Conservation (phyloP, 306 rosid species). For the Rubus idaeus region DNA sequence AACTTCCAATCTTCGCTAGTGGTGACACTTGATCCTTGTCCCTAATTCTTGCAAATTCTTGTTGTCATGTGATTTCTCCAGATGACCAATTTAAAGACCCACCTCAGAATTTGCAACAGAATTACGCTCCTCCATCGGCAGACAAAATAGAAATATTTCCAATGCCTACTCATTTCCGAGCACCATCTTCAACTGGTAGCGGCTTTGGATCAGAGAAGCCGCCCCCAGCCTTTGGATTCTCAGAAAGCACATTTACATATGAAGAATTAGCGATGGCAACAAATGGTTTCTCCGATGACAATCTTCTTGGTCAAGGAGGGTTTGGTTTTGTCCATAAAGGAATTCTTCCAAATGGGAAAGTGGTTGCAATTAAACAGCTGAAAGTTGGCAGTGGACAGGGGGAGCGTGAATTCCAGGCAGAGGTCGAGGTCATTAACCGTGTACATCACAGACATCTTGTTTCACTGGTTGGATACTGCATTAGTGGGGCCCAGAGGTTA, state of each 20-base stretch:
- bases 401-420: constrained; percentile 69
- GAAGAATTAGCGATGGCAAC: constrained; percentile 55
- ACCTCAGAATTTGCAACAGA: constrained; percentile 30
- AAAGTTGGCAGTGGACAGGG: constrained; percentile 61
- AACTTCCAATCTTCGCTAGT: background rate
- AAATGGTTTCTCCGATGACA: constrained; percentile 44
- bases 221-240: constrained; percentile 28
- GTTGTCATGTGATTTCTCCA: constrained; percentile 25
- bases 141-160: constrained; percentile 23
- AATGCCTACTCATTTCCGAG: constrained; percentile 14
- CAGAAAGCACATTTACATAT: constrained; percentile 47
- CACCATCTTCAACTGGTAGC: background rate
- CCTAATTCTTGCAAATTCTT: constrained; percentile 7
- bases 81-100: constrained; percentile 37
- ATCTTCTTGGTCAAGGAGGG: constrained; percentile 71
- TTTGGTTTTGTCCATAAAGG: constrained; percentile 71
- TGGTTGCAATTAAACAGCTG: constrained; percentile 61
- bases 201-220: constrained; percentile 35
- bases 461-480: constrained; percentile 60
- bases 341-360: constrained; percentile 59
- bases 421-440: constrained; percentile 63
- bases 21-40: background rate
- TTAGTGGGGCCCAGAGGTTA: constrained; percentile 45
- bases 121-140: constrained; percentile 22
- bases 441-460: constrained; percentile 73